Percentiles rank a stretch among this genome's conserved stretches.
phyloP scores from a whole-genome alignment of 176 grass and related monocot species.

The Avena atlantica region DNA sequence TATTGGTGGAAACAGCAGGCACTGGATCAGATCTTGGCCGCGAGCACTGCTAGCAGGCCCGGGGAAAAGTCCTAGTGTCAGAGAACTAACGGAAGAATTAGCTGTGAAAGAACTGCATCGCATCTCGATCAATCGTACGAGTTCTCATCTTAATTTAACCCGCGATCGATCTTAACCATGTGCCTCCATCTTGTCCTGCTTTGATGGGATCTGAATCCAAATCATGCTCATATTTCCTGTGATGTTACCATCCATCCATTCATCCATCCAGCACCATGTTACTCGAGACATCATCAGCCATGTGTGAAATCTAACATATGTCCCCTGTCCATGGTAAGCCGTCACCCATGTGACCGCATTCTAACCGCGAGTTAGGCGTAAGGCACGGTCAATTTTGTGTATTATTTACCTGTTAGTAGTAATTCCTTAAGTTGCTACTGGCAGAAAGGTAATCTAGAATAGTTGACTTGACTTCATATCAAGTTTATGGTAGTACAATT shows the following conservation, averaged over 20 bases:
- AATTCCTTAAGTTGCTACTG: not conserved
- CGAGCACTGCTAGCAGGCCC: slow-evolving; percentile 25
- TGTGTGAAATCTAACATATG: slow-evolving; percentile 74
- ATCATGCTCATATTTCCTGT: slow-evolving; percentile 56
- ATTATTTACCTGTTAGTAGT: not conserved
- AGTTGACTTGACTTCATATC: slow-evolving; percentile 42
- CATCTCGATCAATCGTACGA: slow-evolving; percentile 54
- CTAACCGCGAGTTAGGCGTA: slow-evolving; percentile 37
- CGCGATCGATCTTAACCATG: slow-evolving; percentile 46
- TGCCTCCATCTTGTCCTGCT: slow-evolving; percentile 47
- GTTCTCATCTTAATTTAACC: slow-evolving; percentile 36
- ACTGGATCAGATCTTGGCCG: slow-evolving; percentile 55
- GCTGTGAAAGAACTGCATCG: slow-evolving; percentile 77
- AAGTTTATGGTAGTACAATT: slow-evolving; percentile 8
- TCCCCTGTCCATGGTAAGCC: slow-evolving; percentile 46
- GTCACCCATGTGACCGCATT: slow-evolving; percentile 75
- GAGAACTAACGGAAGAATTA: slow-evolving; percentile 66
- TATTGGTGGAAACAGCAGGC: slow-evolving; percentile 39
- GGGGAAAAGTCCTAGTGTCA: slow-evolving; percentile 58
- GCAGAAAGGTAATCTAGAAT: slow-evolving; percentile 32
- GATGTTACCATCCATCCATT: slow-evolving; percentile 62
- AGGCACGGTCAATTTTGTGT: slow-evolving; percentile 29
- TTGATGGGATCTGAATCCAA: slow-evolving; percentile 89
- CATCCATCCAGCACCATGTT: slow-evolving; percentile 34
- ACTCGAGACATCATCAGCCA: slow-evolving; percentile 60